Percentiles rank a stretch among this genome's conserved stretches.
Evolutionary conservation across 257 asterid genomes (phyloP).

Genomic region (Sherardia arvensis): DNA sequence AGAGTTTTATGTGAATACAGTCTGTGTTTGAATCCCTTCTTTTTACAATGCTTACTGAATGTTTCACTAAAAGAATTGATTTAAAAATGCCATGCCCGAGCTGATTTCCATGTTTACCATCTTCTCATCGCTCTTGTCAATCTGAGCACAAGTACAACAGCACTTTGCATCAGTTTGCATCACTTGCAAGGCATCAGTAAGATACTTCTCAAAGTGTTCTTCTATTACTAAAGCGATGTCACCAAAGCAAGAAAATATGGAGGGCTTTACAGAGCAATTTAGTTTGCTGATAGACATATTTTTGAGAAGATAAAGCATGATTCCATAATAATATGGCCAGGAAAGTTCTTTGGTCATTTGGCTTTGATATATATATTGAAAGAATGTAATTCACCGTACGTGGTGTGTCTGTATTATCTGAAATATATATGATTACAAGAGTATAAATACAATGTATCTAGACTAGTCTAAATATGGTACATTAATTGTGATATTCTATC

Average conservation of each 20-base stretch:
- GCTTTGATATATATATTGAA: too few relatives aligned
- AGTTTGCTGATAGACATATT: slow-evolving; percentile 60
- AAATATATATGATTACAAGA: too few relatives aligned
- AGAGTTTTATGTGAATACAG: too few relatives aligned
- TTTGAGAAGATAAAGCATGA: slow-evolving; percentile 66
- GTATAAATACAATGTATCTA: too few relatives aligned
- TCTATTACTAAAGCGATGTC: slow-evolving; percentile 88
- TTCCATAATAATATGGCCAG: slow-evolving; percentile 69
- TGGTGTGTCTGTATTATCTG: too few relatives aligned
- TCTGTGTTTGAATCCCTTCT: too few relatives aligned
- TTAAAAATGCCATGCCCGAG: slow-evolving; percentile 68
- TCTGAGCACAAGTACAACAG: slow-evolving; percentile 59
- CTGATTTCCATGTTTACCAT: slow-evolving; percentile 65
- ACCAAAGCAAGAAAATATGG: slow-evolving; percentile 77
- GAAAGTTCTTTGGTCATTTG: too few relatives aligned
- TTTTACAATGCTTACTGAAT: too few relatives aligned
- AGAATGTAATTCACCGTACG: too few relatives aligned
- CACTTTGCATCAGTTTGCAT: slow-evolving; percentile 77
- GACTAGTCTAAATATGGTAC: too few relatives aligned
- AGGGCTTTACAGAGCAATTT: slow-evolving; percentile 76
- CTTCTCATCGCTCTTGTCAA: slow-evolving; percentile 56
- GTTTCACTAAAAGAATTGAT: too few relatives aligned
- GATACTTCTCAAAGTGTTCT: slow-evolving; percentile 59
- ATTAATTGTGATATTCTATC: too few relatives aligned
- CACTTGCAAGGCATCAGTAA: slow-evolving; percentile 58